Evolutionary conservation across 2,329 filamentous ascomycete genomes (phyloP), one percentile per base, ranked within the genome.

Genomic region (Ophiosphaerella korrae): DNA sequence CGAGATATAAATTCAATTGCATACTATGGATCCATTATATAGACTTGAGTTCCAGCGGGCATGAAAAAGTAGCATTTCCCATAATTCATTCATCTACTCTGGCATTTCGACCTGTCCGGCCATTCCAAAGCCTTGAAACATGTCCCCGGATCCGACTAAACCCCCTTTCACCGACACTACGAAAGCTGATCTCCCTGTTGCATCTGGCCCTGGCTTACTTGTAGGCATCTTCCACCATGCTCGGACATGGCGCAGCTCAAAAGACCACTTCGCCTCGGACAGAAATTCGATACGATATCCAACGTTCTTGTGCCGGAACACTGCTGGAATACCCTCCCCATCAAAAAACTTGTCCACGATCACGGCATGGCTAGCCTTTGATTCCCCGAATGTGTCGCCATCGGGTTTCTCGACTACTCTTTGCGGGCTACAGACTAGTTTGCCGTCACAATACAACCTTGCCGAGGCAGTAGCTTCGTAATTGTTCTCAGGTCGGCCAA

Each of bases 31-130:
- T 11, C 26, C 7, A 29, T 29, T 29, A 11, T 11, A 29, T 29
- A 29, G 7, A 6, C 11, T 29, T 29, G 26, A 7, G 7, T 29
- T 29, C 26, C 8, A 29, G 26, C 3, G 11, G 26, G 6, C 26
- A 29, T 29, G 2, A 11, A 29, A 29, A 29, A 29, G 7, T 11
- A 11, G 11, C 11, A 29, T 2, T 29, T 29, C 11, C 3, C 3
- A 9, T 29, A 11, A 29, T 11, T 8, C 26, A 29, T 29, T 11
- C 3, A 29, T 11, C 26, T 29, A 29, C 26, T 29, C 26, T 29
- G 45, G 45, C 45, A 47, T 47, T 36, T 47, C 45, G 13, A 47
- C 45, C 45, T 47, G 45, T n/a, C 45, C 45, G 9, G 45, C 35
- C 45, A 47, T 47, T 33, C 45, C 45, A 41, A 35, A 48, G 50